A percentile compares a stretch with the other conserved stretches of the same genome.
These are phyloP conservation scores for Simmondsia chinensis DNA, from an alignment of 148 eudicot genomes.

Conservation along the genomic window DNA sequence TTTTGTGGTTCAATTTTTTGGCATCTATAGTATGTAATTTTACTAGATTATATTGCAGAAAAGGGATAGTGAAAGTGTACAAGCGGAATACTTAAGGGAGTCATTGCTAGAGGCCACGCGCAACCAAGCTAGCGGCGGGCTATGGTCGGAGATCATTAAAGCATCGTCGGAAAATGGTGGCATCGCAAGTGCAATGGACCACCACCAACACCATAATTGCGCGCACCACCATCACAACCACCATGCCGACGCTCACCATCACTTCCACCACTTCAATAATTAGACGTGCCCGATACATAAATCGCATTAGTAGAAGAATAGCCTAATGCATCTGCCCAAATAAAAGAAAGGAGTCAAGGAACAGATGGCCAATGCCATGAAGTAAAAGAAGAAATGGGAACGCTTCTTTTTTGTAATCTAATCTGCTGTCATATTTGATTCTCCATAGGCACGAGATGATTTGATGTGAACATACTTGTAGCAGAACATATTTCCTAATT, in stretches of 20 bases:
- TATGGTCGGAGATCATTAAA: conserved; percentile 37
- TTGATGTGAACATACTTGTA: too few relatives aligned
- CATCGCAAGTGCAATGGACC: conserved; percentile 10
- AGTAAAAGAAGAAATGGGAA: too few relatives aligned
- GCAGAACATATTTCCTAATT: too few relatives aligned
- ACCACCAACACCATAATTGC: conserved; percentile 5
- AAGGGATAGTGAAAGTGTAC: conserved; percentile 60
- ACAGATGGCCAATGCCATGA: too few relatives aligned
- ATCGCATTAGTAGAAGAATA: too few relatives aligned
- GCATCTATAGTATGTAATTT: not conserved
- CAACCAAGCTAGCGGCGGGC: conserved; percentile 32
- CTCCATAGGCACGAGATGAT: too few relatives aligned
- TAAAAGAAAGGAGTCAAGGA: too few relatives aligned
- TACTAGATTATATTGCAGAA: conserved; percentile 23
- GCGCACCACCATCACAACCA: conserved; percentile 10
- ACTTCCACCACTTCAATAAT: conserved; percentile 34
- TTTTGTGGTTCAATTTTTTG: not conserved
- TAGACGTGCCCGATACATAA: too few relatives aligned
- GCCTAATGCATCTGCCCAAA: too few relatives aligned
- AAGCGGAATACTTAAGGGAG: conserved; percentile 74
- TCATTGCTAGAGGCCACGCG: conserved; percentile 69
- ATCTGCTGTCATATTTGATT: too few relatives aligned
- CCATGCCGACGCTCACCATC: conserved; percentile 16
- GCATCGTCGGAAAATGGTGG: conserved; percentile 24
- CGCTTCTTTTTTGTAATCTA: too few relatives aligned